Base-by-base conservation (phyloP, 768 basidiomycete species). In the Naganishia vaughanmartiniae region DNA sequence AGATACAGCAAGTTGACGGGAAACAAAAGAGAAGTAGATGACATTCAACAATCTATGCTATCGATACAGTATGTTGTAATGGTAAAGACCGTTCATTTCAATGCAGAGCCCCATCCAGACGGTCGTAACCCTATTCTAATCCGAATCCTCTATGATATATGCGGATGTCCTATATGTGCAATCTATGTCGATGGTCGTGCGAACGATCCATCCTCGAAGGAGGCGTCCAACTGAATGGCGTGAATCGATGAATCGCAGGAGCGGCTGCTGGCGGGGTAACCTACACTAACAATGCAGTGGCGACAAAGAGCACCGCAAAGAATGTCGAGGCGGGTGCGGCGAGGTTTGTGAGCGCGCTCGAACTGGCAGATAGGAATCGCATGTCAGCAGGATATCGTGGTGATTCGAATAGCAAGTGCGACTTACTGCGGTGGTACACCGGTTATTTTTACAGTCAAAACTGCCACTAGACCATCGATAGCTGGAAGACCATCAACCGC, bases 381-480 rank as follows among this genome's bases (percentile, higher is more conserved):
- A 15, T 30, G 42, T 24, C 12, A 42, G 39, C 12, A 2, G 12
- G 10, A 46, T 12, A 45, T 21, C 14, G 3, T 7, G 14, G 30
- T 11, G 24, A n/a, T 15, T 2, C 7, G 10, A 42, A 39, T 15
- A 4, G 57, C n/a, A 33, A 30, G 31, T 10, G 10, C 17, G 4
- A 42, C 68, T 36, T 30, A 69, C 68, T 28, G 45, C 34, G 56
- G 56, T 9, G 68, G 56, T 17, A 46, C 33, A 7, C 39, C 68
- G 19, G 86, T 84, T 51, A 95, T 88, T 75, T 85, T 86, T 56
- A 93, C 88, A 0, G 87, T 87, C 73, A 94, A 73, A 0, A 96
- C 83, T 0, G 90, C 91, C 4, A 94, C 89, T 14, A 92, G 82
- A 0, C 93, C 94, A 77, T 97, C 94, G 0, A 88, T 84, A 1